Base-by-base conservation (phyloP, 78 protist genomes). In the Dictyostelium firmibasis region DNA sequence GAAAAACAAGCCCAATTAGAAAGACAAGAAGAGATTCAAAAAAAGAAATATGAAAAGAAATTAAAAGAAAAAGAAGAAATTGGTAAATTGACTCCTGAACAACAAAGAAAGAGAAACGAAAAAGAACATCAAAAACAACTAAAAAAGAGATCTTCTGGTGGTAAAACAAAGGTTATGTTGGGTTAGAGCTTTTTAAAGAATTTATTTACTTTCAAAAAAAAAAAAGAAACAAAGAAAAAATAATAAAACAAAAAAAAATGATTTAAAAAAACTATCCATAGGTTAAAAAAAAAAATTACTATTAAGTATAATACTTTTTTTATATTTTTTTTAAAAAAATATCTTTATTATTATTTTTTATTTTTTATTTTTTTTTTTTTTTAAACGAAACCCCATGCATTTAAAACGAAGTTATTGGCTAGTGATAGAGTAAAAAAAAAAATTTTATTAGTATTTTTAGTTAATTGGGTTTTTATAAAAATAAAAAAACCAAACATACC, bases 61-160 rank as follows among this genome's bases (percentile, higher is more conserved):
- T 76, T 82, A 72, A 92, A 92, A 72, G 95, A 85, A 72, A 92
- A 70, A 72, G 95, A 92, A 83, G 76, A 27, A 5, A 43, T 75
- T 13, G 62, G 77, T 23, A 85, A 92, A 62, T 41, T 85, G 11
- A 78, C 91, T 20, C 92, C 91, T 16, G 95, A 92, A 83, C 85
- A 92, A 67, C 91, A 92, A 79, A 81, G 91, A 81, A 85, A 92
- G 81, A 64, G 70, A 50, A 86, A 92, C n/a, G 92, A 84, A 43
- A 85, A 92, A 33, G 95, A 92, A 72, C 44, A 92, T 77, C 83
- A 92, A 69, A 11, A 62, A 67, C 74, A 72, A 83, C 50, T 85
- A 14, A 92, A 82, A 50, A 92, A 92, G 86, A 92, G 60, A 85
- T 2, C 72, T 33, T 43, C 53, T 36, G 77, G 77, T 13, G 77